Evolutionary conservation across 1,139 yeast genomes (phyloP).

Genomic region (Suhomyces yuchorum): DNA sequence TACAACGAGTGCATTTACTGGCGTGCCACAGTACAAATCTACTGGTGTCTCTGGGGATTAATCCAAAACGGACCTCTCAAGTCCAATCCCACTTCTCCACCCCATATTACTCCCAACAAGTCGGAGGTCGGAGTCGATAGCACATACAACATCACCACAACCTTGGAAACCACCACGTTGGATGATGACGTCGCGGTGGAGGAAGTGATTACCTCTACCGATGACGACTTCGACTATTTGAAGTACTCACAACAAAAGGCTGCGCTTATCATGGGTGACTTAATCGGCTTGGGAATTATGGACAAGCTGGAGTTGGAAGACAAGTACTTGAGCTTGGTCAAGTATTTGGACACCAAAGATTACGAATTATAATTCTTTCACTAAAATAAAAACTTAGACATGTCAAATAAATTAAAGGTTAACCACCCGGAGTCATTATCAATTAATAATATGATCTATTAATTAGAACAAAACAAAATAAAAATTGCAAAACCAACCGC

Average conservation of each 20-base stretch:
- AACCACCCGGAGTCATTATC: background rate
- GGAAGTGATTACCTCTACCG: conserved; percentile 44
- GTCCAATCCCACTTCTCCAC: conserved; percentile 15
- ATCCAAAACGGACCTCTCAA: conserved; percentile 59
- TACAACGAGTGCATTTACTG: conserved; percentile 70
- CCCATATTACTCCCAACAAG: conserved; percentile 17
- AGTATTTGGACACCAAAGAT: conserved; percentile 42
- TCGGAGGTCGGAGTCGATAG: conserved; percentile 38
- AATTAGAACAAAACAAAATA: background rate
- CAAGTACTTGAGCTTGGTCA: conserved; percentile 30
- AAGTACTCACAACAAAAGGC: conserved; percentile 76
- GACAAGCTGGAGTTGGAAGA: conserved; percentile 34
- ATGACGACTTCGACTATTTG: conserved; percentile 79
- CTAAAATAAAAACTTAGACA: background rate
- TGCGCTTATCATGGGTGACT: conserved; percentile 72
- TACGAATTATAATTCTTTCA: conserved; percentile 26
- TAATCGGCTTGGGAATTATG: conserved; percentile 61
- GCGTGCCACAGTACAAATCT: conserved; percentile 78
- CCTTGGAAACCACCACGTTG: conserved; percentile 31
- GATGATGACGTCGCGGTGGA: conserved; percentile 27
- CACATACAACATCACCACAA: conserved; percentile 44
- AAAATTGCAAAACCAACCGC: background rate
- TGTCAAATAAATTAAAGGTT: background rate
- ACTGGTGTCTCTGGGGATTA: conserved; percentile 93
- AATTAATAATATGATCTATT: background rate